phyloP scores from a whole-genome alignment of 352 stramenopile genomes.

The Pythium vanterpoolii region DNA sequence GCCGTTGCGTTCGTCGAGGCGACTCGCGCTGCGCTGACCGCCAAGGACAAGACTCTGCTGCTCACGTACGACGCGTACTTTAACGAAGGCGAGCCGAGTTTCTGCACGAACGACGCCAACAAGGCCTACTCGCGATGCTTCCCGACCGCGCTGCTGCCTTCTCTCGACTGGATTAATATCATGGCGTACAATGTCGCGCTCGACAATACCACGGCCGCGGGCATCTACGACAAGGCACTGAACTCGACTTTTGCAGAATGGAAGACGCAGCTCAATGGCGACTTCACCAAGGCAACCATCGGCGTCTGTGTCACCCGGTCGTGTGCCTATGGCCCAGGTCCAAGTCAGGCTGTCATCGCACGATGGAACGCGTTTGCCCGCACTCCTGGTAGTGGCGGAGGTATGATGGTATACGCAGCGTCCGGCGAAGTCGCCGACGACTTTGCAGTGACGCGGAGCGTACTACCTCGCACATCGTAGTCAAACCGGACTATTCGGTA shows the following conservation, averaged over 20 bases:
- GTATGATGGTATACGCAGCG: conserved; percentile 75
- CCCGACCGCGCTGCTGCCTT: conserved; percentile 38
- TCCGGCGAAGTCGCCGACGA: conserved; percentile 49
- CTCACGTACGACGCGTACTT: conserved; percentile 79
- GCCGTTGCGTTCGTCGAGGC: conserved; percentile 46
- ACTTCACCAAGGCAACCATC: conserved; percentile 53
- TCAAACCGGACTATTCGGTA: neutral
- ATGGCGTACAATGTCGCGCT: conserved; percentile 81
- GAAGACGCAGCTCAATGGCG: conserved; percentile 35
- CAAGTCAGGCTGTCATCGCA: conserved; percentile 46
- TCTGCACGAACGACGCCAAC: conserved; percentile 25
- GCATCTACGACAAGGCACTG: conserved; percentile 49
- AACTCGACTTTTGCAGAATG: conserved; percentile 58
- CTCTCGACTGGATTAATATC: conserved; percentile 79
- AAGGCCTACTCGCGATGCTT: conserved; percentile 62
- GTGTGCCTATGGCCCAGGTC: conserved; percentile 65
- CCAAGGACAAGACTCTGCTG: conserved; percentile 29
- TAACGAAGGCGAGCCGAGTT: conserved; percentile 35
- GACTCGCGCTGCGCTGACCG: conserved; percentile 41
- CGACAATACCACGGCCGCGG: conserved; percentile 35
- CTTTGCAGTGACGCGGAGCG: conserved; percentile 48
- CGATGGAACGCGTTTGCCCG: conserved; percentile 47
- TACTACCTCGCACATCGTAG: conserved; percentile 22
- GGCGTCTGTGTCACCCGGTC: conserved; percentile 46
- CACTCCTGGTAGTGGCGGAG: conserved; percentile 33